Conservation (phyloP, 2,329 filamentous ascomycete genomes). For the Xylariaceae sp. region DNA sequence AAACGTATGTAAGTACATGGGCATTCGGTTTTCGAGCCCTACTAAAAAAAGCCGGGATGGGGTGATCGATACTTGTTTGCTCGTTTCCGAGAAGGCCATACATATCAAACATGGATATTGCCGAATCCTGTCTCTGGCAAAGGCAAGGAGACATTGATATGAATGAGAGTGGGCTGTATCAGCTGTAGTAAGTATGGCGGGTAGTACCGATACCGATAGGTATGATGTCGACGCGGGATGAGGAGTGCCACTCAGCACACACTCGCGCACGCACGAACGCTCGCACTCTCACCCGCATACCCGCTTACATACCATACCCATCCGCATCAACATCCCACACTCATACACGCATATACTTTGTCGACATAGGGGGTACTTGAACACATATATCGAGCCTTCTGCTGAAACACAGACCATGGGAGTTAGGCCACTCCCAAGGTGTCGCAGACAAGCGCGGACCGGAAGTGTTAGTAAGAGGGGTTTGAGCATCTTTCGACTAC, state of each 20-base stretch:
- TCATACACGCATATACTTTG: too few species aligned
- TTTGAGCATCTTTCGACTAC: slow-evolving; percentile 21
- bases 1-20: slow-evolving; percentile 1
- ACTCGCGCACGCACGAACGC: neutral
- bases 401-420: slow-evolving; percentile 7
- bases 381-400: too few species aligned
- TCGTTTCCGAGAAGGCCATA: slow-evolving; percentile 9
- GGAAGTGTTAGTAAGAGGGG: slow-evolving; percentile 5
- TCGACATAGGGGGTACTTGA: too few species aligned
- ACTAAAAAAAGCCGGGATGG: slow-evolving; percentile 8
- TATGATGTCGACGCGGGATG: slow-evolving; percentile 12
- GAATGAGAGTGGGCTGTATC: slow-evolving; percentile 7
- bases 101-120: slow-evolving; percentile 12
- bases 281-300: slow-evolving; percentile 3
- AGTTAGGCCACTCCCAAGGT: slow-evolving; percentile 13
- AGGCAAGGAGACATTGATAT: slow-evolving; percentile 16
- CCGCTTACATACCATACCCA: too few species aligned
- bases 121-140: slow-evolving; percentile 22
- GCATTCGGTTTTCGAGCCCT: neutral
- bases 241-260: neutral
- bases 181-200: too few species aligned
- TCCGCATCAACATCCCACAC: too few species aligned
- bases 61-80: slow-evolving; percentile 6
- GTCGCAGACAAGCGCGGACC: slow-evolving; percentile 16
- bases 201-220: slow-evolving; percentile 4